Evolutionary conservation across 2,329 filamentous ascomycete genomes (phyloP).

Genomic region (Trichoderma sp.): DNA sequence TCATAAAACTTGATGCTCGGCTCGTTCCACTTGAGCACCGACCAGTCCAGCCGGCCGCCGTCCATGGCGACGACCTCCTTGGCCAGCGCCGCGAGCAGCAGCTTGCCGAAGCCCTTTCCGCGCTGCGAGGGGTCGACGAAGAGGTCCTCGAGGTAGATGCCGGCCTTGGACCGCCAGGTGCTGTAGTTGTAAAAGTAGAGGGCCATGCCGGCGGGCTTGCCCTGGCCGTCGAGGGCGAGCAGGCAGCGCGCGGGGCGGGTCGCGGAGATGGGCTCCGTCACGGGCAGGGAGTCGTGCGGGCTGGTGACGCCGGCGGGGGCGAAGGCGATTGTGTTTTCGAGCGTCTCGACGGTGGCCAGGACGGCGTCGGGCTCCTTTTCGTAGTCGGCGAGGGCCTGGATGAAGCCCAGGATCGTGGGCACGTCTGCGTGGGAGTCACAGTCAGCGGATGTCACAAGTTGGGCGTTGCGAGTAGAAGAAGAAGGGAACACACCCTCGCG

Average conservation of each 20-base stretch:
- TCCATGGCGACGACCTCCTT: slow-evolving; percentile 72
- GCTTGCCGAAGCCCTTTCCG: slow-evolving; percentile 77
- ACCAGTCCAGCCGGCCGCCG: slow-evolving; percentile 83
- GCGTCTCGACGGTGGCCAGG: slow-evolving; percentile 74
- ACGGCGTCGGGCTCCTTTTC: slow-evolving; percentile 76
- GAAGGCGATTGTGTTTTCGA: slow-evolving; percentile 78
- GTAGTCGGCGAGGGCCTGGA: slow-evolving; percentile 85
- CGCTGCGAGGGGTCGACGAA: slow-evolving; percentile 74
- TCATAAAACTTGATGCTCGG: slow-evolving; percentile 87
- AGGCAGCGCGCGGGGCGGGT: slow-evolving; percentile 74
- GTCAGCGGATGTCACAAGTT: slow-evolving; percentile 15
- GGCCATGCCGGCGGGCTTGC: slow-evolving; percentile 70
- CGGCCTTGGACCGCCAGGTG: slow-evolving; percentile 85
- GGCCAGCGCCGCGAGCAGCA: slow-evolving; percentile 75
- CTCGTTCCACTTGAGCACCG: slow-evolving; percentile 90
- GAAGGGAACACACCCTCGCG: slow-evolving; percentile 20
- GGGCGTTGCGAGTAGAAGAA: too few relatives aligned
- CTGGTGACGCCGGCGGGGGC: slow-evolving; percentile 55
- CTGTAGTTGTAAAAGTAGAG: slow-evolving; percentile 96
- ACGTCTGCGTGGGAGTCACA: slow-evolving; percentile 61
- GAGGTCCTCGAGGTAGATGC: slow-evolving; percentile 93
- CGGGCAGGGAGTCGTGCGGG: slow-evolving; percentile 44
- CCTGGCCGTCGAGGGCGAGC: slow-evolving; percentile 58
- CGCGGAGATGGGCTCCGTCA: slow-evolving; percentile 58
- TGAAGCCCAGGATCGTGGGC: slow-evolving; percentile 75